These are phyloP conservation scores for Geotrichum australiense DNA, from an alignment of 1,139 yeast genomes.

Conservation along the genomic window DNA sequence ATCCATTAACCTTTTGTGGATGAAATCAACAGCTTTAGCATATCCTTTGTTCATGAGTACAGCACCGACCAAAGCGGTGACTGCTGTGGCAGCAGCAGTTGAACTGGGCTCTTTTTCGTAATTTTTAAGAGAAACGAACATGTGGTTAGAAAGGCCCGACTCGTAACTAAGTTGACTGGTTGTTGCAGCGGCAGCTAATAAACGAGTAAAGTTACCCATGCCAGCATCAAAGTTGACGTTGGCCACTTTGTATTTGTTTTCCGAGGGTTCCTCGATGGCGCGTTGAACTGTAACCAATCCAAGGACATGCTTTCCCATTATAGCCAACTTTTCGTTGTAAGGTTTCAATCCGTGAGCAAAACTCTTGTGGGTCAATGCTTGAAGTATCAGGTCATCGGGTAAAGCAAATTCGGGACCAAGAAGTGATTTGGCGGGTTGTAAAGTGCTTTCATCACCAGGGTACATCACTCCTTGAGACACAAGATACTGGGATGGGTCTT, in stretches of 20 bases:
- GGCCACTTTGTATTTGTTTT: constrained; percentile 41
- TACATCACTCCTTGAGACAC: constrained; percentile 56
- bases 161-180: constrained; percentile 40
- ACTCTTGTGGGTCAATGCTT: constrained; percentile 84
- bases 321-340: constrained; percentile 74
- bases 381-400: constrained; percentile 49
- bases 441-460: constrained; percentile 46
- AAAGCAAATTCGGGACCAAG: constrained; percentile 45
- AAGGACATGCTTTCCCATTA: constrained; percentile 69
- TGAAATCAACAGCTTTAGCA: constrained; percentile 32
- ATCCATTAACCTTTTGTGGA: constrained; percentile 28
- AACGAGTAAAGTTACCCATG: constrained; percentile 26
- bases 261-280: constrained; percentile 37
- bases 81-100: constrained; percentile 58
- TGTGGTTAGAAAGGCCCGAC: constrained; percentile 36
- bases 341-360: constrained; percentile 89
- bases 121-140: constrained; percentile 58
- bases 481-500: constrained; percentile 63
- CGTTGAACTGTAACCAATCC: constrained; percentile 52
- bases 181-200: constrained; percentile 29
- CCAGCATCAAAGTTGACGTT: constrained; percentile 51
- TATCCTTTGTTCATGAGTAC: constrained; percentile 62
- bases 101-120: constrained; percentile 32
- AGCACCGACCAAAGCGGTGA: constrained; percentile 77
- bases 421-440: constrained; percentile 44